Evolutionary conservation across 116 monocot genomes (phyloP).

Genomic region (Papilionanthe hybrid): DNA sequence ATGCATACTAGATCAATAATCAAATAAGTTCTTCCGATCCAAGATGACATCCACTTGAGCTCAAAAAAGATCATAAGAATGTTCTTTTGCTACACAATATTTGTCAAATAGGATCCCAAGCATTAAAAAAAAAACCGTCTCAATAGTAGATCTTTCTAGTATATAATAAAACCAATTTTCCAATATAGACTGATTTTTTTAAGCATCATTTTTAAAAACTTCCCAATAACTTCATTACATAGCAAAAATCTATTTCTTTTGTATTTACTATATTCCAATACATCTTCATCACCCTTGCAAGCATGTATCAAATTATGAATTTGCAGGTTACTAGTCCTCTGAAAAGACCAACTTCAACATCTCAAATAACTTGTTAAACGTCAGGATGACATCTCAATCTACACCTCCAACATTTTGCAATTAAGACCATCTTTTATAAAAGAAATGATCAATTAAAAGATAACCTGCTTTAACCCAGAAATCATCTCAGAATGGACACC

Average conservation of each 20-base stretch:
- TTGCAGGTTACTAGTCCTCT: not conserved
- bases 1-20: too few species aligned
- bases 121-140: too few species aligned
- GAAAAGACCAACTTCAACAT: not conserved
- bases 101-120: not conserved
- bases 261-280: not conserved
- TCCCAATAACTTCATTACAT: not conserved
- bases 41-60: not conserved
- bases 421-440: not conserved
- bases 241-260: not conserved
- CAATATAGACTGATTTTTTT: not conserved
- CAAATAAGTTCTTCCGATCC: not conserved
- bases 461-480: not conserved
- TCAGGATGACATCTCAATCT: not conserved
- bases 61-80: not conserved
- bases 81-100: not conserved
- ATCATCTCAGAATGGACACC: not conserved
- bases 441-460: not conserved
- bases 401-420: not conserved
- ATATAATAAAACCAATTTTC: not conserved
- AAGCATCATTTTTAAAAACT: not conserved
- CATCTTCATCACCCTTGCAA: not conserved
- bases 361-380: not conserved
- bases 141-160: not conserved
- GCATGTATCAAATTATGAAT: not conserved